These are phyloP conservation scores for Leucosporidium yakuticum DNA, from an alignment of 768 basidiomycete genomes.

Conservation along the genomic window DNA sequence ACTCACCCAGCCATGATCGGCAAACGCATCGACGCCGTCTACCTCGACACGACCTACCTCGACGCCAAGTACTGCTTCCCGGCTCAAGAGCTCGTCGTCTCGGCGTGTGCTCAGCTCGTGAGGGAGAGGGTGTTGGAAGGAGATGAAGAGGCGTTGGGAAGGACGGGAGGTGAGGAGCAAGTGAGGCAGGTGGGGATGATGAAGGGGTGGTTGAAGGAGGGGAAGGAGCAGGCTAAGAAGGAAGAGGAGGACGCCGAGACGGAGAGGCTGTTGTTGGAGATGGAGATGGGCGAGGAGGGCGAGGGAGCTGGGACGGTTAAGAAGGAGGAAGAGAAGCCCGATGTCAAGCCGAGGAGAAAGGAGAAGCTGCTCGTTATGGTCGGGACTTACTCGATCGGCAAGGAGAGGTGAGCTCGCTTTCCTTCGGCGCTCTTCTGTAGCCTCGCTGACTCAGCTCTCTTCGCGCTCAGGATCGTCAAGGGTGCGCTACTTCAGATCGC, in stretches of 20 bases:
- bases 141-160: slow-evolving; percentile 32
- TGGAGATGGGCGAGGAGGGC: neutral
- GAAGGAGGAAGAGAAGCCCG: slow-evolving; percentile 14
- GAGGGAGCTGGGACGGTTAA: neutral
- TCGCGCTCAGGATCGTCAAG: slow-evolving; percentile 66
- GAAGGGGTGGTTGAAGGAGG: slow-evolving; percentile 37
- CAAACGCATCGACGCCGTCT: slow-evolving; percentile 76
- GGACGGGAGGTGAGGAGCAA: slow-evolving; percentile 24
- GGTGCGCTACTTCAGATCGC: slow-evolving; percentile 48
- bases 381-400: slow-evolving; percentile 91
- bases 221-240: slow-evolving; percentile 10
- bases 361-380: slow-evolving; percentile 35
- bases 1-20: slow-evolving; percentile 75
- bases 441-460: too few species aligned
- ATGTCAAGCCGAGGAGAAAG: slow-evolving; percentile 27
- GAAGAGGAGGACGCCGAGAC: slow-evolving; percentile 6
- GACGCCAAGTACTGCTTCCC: slow-evolving; percentile 76
- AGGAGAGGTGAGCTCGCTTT: slow-evolving; percentile 57
- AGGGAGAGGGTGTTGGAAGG: slow-evolving; percentile 24
- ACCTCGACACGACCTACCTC: slow-evolving; percentile 76
- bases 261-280: neutral
- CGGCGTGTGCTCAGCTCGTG: slow-evolving; percentile 75
- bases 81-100: slow-evolving; percentile 86
- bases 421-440: neutral
- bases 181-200: slow-evolving; percentile 33